Evolutionary conservation across 2,329 filamentous ascomycete genomes (phyloP).

Genomic region (Magnaporthales sp.): DNA sequence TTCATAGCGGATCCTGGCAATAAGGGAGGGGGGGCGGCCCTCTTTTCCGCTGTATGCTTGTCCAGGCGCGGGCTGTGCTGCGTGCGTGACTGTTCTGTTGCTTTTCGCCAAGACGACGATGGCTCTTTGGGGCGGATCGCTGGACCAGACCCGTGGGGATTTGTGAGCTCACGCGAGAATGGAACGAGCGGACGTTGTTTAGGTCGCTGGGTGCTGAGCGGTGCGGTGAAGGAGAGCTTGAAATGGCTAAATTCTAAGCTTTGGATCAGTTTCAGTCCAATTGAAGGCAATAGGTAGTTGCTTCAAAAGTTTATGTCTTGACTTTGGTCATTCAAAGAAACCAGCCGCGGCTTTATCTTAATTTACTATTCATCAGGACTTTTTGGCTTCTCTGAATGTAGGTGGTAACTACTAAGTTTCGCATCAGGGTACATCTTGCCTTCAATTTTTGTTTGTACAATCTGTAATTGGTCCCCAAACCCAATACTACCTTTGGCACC

Average conservation of each 20-base stretch:
- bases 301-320: background rate
- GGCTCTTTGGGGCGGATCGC: background rate
- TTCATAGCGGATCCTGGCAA: conserved; percentile 1
- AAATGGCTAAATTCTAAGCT: background rate
- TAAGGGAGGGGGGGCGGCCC: background rate
- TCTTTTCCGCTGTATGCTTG: background rate
- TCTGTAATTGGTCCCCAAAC: too few relatives aligned
- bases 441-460: too few relatives aligned
- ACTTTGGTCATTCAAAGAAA: background rate
- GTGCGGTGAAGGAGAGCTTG: background rate
- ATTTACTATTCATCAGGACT: background rate
- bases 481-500: background rate
- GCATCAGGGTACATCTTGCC: background rate
- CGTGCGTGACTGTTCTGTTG: conserved; percentile 3
- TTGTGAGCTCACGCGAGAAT: background rate
- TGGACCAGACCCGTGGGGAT: background rate
- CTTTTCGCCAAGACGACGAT: background rate
- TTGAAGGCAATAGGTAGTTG: background rate
- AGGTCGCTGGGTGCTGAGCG: background rate
- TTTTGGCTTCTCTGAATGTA: background rate
- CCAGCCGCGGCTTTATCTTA: background rate
- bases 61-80: background rate
- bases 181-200: background rate
- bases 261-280: background rate
- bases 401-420: too few relatives aligned